These are phyloP conservation scores for Exophiala phaeomuriformis DNA, from an alignment of 2,329 filamentous ascomycete species.

Conservation along the genomic window DNA sequence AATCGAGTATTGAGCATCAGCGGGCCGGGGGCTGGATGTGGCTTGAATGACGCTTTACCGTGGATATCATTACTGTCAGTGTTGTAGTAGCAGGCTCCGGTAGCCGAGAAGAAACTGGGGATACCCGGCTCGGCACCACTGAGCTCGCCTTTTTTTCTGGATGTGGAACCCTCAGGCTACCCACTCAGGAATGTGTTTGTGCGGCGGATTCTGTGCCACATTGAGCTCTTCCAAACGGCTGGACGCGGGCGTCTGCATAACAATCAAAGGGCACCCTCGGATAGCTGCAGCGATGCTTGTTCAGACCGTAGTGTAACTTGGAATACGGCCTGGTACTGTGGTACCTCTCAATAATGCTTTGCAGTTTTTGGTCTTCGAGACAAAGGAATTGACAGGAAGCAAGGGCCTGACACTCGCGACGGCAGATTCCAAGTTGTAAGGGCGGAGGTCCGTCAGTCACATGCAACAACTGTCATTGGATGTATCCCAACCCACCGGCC, in stretches of 20 bases:
- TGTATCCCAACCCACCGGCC: not conserved
- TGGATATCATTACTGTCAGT: not conserved
- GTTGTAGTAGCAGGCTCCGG: too few species aligned
- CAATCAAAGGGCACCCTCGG: not conserved
- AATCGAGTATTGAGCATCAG: not conserved
- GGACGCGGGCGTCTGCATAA: not conserved
- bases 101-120: too few species aligned
- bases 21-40: not conserved
- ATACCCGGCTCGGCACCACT: too few species aligned
- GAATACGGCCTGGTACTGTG: not conserved
- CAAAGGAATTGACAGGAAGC: too few species aligned
- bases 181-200: too few species aligned
- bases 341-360: not conserved
- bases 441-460: too few species aligned
- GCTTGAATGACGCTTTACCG: not conserved
- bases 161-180: too few species aligned
- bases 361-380: not conserved
- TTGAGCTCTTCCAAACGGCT: too few species aligned
- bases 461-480: not conserved
- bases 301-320: not conserved
- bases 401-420: too few species aligned
- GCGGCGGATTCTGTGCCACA: too few species aligned
- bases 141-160: too few species aligned
- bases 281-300: conserved; percentile 3
- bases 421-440: too few species aligned